These are phyloP conservation scores for Babesia microti DNA, from an alignment of 169 alveolate species.

Conservation along the genomic window DNA sequence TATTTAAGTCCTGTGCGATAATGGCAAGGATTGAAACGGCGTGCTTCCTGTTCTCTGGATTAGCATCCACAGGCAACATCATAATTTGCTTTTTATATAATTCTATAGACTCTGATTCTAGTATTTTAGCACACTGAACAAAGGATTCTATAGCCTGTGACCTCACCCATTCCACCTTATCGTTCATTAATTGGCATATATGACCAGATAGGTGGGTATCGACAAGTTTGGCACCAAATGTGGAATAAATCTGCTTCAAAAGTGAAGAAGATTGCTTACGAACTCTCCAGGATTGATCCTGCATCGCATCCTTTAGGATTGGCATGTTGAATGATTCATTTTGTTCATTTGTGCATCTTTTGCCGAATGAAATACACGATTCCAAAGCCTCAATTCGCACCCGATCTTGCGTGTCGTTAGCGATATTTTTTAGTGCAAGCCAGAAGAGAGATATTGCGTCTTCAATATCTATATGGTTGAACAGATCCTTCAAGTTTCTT, in stretches of 20 bases:
- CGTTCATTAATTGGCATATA: conserved; percentile 20
- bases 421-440: conserved; percentile 48
- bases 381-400: conserved; percentile 32
- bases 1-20: conserved; percentile 18
- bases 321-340: conserved; percentile 34
- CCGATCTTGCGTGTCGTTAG: conserved; percentile 35
- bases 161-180: conserved; percentile 23
- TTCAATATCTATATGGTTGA: conserved; percentile 23
- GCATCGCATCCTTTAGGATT: conserved; percentile 26
- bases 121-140: conserved; percentile 17
- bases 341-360: conserved; percentile 36
- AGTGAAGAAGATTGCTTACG: conserved; percentile 16
- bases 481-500: conserved; percentile 18
- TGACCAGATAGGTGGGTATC: conserved; percentile 10
- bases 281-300: conserved; percentile 42
- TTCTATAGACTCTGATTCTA: conserved; percentile 14
- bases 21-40: conserved; percentile 19
- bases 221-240: conserved; percentile 24
- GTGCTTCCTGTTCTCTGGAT: conserved; percentile 6
- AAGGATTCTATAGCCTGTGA: conserved; percentile 21
- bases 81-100: conserved; percentile 20
- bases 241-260: conserved; percentile 15
- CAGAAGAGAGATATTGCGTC: conserved; percentile 47
- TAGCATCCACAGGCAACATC: conserved; percentile 8
- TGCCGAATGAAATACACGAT: conserved; percentile 34